Evolutionary conservation across 495 filamentous ascomycete genomes (phyloP).

Genomic region (Hypomontagnella monticulosa): DNA sequence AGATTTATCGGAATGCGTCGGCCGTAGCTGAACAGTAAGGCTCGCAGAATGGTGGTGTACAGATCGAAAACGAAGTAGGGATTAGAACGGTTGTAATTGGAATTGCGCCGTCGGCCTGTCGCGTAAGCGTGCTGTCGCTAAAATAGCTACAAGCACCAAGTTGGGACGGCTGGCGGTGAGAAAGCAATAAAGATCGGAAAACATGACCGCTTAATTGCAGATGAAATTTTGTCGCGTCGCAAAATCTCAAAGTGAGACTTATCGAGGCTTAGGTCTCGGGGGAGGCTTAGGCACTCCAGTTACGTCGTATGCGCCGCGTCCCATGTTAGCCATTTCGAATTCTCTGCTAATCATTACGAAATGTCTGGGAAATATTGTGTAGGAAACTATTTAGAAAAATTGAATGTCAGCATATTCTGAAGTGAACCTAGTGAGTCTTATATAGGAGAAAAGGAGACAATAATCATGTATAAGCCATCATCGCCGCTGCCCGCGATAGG

Average conservation of each 20-base stretch:
- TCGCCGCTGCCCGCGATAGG: slow-evolving; percentile 29
- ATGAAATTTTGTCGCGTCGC: slow-evolving; percentile 13
- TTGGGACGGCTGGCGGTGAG: slow-evolving; percentile 13
- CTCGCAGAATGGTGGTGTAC: slow-evolving; percentile 40
- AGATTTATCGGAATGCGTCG: slow-evolving; percentile 52
- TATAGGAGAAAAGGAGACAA: slow-evolving; percentile 18
- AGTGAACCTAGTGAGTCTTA: slow-evolving; percentile 11
- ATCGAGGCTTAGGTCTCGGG: slow-evolving; percentile 61
- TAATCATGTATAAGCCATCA: slow-evolving; percentile 32
- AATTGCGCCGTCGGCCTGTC: slow-evolving; percentile 24
- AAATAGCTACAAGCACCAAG: slow-evolving; percentile 3
- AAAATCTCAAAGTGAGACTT: slow-evolving; percentile 34
- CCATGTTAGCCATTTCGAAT: slow-evolving; percentile 60
- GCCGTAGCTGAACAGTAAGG: slow-evolving; percentile 46
- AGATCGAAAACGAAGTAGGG: slow-evolving; percentile 31
- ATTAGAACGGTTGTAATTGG: slow-evolving; percentile 36
- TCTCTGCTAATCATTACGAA: slow-evolving; percentile 59
- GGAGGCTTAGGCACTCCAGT: slow-evolving; percentile 65
- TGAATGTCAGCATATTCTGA: slow-evolving; percentile 41
- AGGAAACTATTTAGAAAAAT: slow-evolving; percentile 6
- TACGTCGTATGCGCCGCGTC: slow-evolving; percentile 66
- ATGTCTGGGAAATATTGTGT: slow-evolving; percentile 18
- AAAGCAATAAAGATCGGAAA: slow-evolving; percentile 28
- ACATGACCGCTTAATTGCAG: slow-evolving; percentile 2
- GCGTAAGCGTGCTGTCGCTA: slow-evolving; percentile 10